Evolutionary conservation across 2,329 filamentous ascomycete genomes (phyloP), one percentile per base, ranked within the genome.

Genomic region (Ophiostoma australiae): DNA sequence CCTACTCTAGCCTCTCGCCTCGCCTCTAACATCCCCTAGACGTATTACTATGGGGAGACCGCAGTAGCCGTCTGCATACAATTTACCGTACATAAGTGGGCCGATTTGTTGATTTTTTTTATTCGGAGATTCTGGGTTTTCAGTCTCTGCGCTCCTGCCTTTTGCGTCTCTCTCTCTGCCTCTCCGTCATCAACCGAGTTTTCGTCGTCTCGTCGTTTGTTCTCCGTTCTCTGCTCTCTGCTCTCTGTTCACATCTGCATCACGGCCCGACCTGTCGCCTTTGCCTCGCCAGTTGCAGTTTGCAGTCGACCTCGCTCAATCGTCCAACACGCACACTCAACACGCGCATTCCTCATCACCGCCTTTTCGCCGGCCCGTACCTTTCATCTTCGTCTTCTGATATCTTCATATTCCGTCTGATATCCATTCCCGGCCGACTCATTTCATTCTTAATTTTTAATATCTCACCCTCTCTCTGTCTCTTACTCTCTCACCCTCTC

Each of bases 1-100:
- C 58, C 58, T 15, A 17, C 58, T 63, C 58, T 20, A 63, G 58
- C n/a, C n/a, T n/a, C n/a, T n/a, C n/a, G n/a, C 11, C n/a, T 15
- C 23, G 27, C 27, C 27, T 10, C 10, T 20, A 15, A 13, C 55
- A n/a, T n/a, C n/a, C n/a, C n/a, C n/a, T n/a, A n/a, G n/a, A n/a
- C n/a, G n/a, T n/a, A n/a, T n/a, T 37, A 20, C 15, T 65, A 35
- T 37, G 61, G 61, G 27, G 55, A 11, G 55, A 10, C 55, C 55
- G 55, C 11, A 27, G 44, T 48, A 48, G 52, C n/a, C 20, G 52
- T 27, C n/a, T 58, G 66, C 66, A 67, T 41, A 41, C 37, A 67
- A 67, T 67, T 41, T 67, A 66, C 63, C 35, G 63, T 39, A 67
- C 66, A 44, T 27, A 10, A 44, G 66, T 67, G 66, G 66, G 48